These are phyloP conservation scores for Hamamelis virginiana DNA, from an alignment of 164 flowering plant genomes.

Conservation along the genomic window DNA sequence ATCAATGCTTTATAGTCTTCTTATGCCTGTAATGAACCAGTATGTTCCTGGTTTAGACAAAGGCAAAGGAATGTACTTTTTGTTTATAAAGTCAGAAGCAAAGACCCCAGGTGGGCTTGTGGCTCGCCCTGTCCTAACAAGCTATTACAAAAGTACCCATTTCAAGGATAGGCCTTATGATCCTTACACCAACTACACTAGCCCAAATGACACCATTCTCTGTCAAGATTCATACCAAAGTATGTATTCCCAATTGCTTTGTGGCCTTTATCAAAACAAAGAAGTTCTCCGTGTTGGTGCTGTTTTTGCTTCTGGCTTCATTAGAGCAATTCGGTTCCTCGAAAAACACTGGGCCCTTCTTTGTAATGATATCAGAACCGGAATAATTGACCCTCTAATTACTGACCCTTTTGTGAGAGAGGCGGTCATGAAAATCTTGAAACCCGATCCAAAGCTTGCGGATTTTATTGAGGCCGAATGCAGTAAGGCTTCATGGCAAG, in stretches of 20 bases:
- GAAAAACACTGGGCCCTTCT: constrained; percentile 74
- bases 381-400: constrained; percentile 52
- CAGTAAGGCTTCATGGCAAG: constrained; percentile 67
- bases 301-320: constrained; percentile 93
- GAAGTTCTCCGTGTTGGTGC: constrained; percentile 96
- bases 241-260: constrained; percentile 91
- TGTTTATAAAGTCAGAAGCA: constrained; percentile 84
- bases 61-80: constrained; percentile 95
- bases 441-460: constrained; percentile 73
- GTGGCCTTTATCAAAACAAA: constrained; percentile 70
- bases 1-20: constrained; percentile 69
- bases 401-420: constrained; percentile 70
- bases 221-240: constrained; percentile 90
- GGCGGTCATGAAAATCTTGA: constrained; percentile 58
- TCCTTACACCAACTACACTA: constrained; percentile 92
- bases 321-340: constrained; percentile 84
- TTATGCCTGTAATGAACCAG: constrained; percentile 97
- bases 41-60: constrained; percentile 72
- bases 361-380: constrained; percentile 66
- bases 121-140: constrained; percentile 88
- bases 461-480: constrained; percentile 76
- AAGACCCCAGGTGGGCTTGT: constrained; percentile 82
- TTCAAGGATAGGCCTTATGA: constrained; percentile 74
- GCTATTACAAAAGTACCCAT: constrained; percentile 83
- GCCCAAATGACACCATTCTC: constrained; percentile 90